Conservation (phyloP, 2,329 filamentous ascomycete genomes). For the Drechslerella coelobrocha region DNA sequence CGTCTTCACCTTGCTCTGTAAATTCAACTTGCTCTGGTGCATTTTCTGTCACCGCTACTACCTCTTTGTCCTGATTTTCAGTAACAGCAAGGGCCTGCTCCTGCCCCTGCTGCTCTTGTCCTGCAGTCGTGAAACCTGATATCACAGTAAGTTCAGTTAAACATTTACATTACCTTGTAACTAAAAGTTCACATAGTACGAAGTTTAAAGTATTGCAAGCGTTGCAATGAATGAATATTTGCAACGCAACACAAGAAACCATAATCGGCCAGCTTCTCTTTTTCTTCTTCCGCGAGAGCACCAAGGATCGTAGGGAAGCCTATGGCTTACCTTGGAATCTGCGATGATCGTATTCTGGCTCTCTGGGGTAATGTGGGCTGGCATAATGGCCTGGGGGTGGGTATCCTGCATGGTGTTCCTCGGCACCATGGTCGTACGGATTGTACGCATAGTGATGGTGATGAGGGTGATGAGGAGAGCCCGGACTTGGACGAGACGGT, state of each 20-base stretch:
- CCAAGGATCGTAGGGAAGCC: constrained; percentile 51
- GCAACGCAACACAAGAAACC: constrained; percentile 51
- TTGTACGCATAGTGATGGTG: constrained; percentile 31
- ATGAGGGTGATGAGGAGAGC: constrained; percentile 22
- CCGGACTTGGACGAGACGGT: constrained; percentile 27
- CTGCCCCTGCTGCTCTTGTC: constrained; percentile 50
- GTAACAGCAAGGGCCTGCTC: background rate
- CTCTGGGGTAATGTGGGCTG: constrained; percentile 29
- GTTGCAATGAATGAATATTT: constrained; percentile 8
- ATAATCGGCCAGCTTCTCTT: constrained; percentile 42
- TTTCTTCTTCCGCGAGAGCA: constrained; percentile 36
- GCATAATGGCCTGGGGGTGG: constrained; percentile 28
- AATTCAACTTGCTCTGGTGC: constrained; percentile 64
- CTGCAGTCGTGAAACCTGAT: constrained; percentile 51
- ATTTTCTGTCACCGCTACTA: constrained; percentile 5
- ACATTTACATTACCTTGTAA: constrained; percentile 43
- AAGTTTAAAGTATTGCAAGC: background rate
- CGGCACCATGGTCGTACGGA: constrained; percentile 37
- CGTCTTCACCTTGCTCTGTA: constrained; percentile 38
- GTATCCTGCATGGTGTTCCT: constrained; percentile 34
- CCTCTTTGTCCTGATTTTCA: constrained; percentile 6
- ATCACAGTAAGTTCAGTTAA: constrained; percentile 50
- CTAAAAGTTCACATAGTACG: constrained; percentile 31
- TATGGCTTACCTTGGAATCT: constrained; percentile 50
- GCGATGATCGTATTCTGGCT: constrained; percentile 44